Evolutionary conservation across 176 grass and related monocot genomes (phyloP).

Genomic region (Zea luxurians): DNA sequence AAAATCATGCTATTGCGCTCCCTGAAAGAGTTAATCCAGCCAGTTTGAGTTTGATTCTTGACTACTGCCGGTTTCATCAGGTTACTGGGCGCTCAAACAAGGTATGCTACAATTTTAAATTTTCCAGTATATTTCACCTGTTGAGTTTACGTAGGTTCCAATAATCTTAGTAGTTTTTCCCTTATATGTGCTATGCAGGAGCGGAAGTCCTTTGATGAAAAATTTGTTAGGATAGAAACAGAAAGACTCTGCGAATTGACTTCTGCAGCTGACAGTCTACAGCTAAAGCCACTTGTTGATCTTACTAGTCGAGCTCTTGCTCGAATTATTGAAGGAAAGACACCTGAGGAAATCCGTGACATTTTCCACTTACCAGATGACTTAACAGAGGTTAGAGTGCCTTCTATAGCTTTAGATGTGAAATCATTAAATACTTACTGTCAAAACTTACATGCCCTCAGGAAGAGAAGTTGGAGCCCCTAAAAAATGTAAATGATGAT

Average conservation of each 20-base stretch:
- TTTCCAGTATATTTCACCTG: constrained; percentile 1
- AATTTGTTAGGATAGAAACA: constrained; percentile 92
- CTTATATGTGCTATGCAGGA: constrained; percentile 49
- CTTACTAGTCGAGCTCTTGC: constrained; percentile 96
- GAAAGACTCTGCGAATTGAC: constrained; percentile 94
- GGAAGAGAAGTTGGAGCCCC: constrained; percentile 99
- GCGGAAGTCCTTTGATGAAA: constrained; percentile 95
- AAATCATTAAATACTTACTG: constrained; percentile 29
- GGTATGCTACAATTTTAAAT: constrained; percentile 36
- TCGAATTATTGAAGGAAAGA: constrained; percentile 97
- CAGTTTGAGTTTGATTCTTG: constrained; percentile 96
- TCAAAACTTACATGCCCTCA: constrained; percentile 48
- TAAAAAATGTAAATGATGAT: constrained; percentile 99
- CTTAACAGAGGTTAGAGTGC: constrained; percentile 73
- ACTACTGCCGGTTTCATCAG: constrained; percentile 99
- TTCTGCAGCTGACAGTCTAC: constrained; percentile 94
- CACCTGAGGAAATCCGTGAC: constrained; percentile 97
- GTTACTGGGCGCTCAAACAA: constrained; percentile 93
- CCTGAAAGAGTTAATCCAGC: constrained; percentile 86
- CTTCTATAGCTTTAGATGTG: constrained; percentile 20
- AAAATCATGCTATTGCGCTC: constrained; percentile 93
- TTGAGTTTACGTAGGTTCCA: not conserved
- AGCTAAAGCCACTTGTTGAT: constrained; percentile 95
- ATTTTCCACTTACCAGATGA: constrained; percentile 98
- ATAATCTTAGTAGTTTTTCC: constrained; percentile 31